Base-by-base conservation (phyloP, 1,139 yeast species). In the Geotrichum fermentans region DNA sequence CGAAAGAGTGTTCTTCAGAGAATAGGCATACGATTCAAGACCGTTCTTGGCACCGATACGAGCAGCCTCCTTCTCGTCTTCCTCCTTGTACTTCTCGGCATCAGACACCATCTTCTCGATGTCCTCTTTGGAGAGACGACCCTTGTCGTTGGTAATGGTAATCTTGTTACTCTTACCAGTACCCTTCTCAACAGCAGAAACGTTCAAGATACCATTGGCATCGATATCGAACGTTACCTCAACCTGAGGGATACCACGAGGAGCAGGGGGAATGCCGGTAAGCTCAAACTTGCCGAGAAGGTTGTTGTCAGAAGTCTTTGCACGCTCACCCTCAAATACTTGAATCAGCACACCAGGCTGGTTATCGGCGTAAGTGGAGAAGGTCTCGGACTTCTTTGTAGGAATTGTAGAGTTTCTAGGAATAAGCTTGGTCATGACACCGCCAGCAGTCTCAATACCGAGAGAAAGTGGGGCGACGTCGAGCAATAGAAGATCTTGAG, bases 381-480 rank as follows among this genome's bases (percentile, higher is more conserved):
- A n/a, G n/a, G n/a, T n/a, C n/a, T n/a, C n/a, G n/a, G n/a, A n/a
- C n/a, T n/a, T 86, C 81, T 85, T 86, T 69, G 95, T 88, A 70
- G 95, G 95, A 60, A 86, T 85, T 58, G 95, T 84, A 58, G 95
- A 82, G 83, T 86, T 86, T 77, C 95, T 81, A 68, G 89, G 85
- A 67, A 86, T 86, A 71, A 86, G 83, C 74, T 87, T 82, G 68
- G 95, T 87, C 80, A 86, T 85, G 68, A 86, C 90, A 75, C 95
- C 95, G 72, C 95, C 95, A 75, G 90, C 89, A 65, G 95, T 86
- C 77, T 86, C 95, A 69, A 86, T 86, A n/a, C n/a, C n/a, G n/a
- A n/a, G n/a, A n/a, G n/a, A n/a, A n/a, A n/a, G n/a, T n/a, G n/a
- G n/a, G n/a, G 85, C 85, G 63, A 80, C 95, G 78, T 85, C 95